These are phyloP conservation scores for Hypoxylon intermedium DNA, from an alignment of 495 filamentous ascomycete species.

Conservation along the genomic window DNA sequence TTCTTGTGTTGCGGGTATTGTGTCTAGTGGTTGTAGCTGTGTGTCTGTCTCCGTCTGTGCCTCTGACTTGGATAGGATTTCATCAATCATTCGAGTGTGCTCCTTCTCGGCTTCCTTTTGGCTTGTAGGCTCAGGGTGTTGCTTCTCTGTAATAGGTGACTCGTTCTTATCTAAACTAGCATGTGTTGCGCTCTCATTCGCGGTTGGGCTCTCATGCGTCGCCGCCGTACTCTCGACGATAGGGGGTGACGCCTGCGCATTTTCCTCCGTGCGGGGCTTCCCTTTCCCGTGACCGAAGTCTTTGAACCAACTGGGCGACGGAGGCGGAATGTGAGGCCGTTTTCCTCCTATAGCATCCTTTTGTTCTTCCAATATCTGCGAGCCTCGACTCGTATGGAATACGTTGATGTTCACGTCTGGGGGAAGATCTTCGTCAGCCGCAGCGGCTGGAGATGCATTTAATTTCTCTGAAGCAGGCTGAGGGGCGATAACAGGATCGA, in stretches of 20 bases:
- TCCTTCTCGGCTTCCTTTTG: slow-evolving; percentile 18
- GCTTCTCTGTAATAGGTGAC: slow-evolving; percentile 16
- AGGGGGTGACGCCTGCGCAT: slow-evolving; percentile 20
- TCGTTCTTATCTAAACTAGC: slow-evolving; percentile 22
- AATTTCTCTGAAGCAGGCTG: slow-evolving; percentile 11
- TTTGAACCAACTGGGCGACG: slow-evolving; percentile 41
- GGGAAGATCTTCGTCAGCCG: slow-evolving; percentile 28
- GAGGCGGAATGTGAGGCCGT: slow-evolving; percentile 19
- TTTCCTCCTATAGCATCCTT: slow-evolving; percentile 15
- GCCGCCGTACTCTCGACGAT: slow-evolving; percentile 23
- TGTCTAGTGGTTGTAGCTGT: neutral
- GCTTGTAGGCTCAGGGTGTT: slow-evolving; percentile 3
- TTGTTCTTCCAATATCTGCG: slow-evolving; percentile 43
- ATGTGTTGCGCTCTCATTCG: slow-evolving; percentile 34
- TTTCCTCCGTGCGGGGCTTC: slow-evolving; percentile 10
- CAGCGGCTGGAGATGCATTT: slow-evolving; percentile 29
- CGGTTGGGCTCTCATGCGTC: slow-evolving; percentile 11
- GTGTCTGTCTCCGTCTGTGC: slow-evolving; percentile 1
- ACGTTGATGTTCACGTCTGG: slow-evolving; percentile 46
- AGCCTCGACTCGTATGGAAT: slow-evolving; percentile 48
- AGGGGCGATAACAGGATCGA: slow-evolving; percentile 3
- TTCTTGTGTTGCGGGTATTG: slow-evolving; percentile 5
- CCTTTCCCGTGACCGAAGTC: slow-evolving; percentile 40
- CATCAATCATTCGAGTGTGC: slow-evolving; percentile 27
- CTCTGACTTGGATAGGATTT: slow-evolving; percentile 28